A percentile compares a stretch with the other conserved stretches of the same genome.
Conservation (phyloP, 164 flowering plant genomes). For the Stephania japonica region DNA sequence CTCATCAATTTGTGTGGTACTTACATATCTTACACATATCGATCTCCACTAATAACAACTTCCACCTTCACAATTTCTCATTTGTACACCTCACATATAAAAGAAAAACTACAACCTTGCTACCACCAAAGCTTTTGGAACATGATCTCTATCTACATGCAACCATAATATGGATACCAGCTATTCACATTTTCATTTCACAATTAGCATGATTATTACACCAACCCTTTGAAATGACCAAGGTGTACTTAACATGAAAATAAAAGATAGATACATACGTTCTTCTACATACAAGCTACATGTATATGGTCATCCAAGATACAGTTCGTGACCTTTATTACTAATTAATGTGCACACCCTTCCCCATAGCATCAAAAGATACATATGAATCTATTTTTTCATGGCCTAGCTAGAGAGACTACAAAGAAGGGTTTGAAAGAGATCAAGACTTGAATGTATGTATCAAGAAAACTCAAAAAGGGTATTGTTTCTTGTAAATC, state of each 20-base stretch:
- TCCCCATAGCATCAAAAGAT: background rate
- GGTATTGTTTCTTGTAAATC: no score
- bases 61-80: constrained; percentile 10
- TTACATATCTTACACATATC: constrained; percentile 9
- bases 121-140: constrained; percentile 21
- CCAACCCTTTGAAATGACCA: constrained; percentile 13
- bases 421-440: background rate
- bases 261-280: background rate
- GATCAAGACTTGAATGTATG: background rate
- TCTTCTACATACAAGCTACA: constrained; percentile 11
- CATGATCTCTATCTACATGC: background rate
- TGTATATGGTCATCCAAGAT: constrained; percentile 7
- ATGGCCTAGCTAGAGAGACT: background rate
- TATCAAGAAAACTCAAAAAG: background rate
- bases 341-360: background rate
- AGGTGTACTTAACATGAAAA: constrained; percentile 15
- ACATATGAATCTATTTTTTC: background rate
- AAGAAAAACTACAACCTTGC: constrained; percentile 16
- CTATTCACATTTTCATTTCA: constrained; percentile 29
- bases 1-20: constrained; percentile 7
- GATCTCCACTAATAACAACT: constrained; percentile 19
- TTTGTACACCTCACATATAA: constrained; percentile 19
- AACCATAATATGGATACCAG: background rate
- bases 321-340: constrained; percentile 7
- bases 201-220: constrained; percentile 17